A percentile compares a stretch with the other conserved stretches of the same genome.
Evolutionary conservation across 306 rosid genomes (phyloP).

Genomic region (Vigna reflexopilosa): DNA sequence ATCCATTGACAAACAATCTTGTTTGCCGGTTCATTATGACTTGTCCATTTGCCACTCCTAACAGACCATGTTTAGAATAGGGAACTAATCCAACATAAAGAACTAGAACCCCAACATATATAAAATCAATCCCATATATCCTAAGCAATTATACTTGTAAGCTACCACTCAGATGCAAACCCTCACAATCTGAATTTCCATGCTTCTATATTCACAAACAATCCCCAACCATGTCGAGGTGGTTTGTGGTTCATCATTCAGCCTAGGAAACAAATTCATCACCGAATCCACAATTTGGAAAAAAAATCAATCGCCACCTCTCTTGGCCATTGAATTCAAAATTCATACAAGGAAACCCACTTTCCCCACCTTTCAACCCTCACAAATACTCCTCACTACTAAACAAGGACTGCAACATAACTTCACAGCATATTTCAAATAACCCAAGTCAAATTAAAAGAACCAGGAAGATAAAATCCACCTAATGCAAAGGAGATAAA

Average conservation of each 20-base stretch:
- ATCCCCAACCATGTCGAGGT: conserved; percentile 43
- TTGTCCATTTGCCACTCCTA: conserved; percentile 64
- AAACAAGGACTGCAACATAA: conserved; percentile 32
- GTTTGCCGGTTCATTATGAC: conserved; percentile 60
- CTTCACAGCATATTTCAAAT: conserved; percentile 33
- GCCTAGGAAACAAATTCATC: conserved; percentile 38
- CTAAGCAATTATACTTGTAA: conserved; percentile 24
- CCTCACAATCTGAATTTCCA: conserved; percentile 20
- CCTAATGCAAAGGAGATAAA: conserved; percentile 40
- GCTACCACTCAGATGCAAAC: conserved; percentile 22
- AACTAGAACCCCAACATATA: conserved; percentile 33
- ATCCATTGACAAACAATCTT: conserved; percentile 68
- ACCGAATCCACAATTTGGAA: conserved; percentile 9
- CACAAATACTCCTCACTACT: conserved; percentile 24
- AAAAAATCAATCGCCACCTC: conserved; percentile 36
- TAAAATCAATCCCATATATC: conserved; percentile 29
- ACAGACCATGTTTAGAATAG: conserved; percentile 41
- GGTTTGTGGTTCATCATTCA: conserved; percentile 42
- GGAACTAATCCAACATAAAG: conserved; percentile 48
- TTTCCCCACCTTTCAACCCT: conserved; percentile 33
- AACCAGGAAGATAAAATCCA: conserved; percentile 12
- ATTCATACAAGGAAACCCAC: conserved; percentile 32
- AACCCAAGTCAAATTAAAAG: conserved; percentile 42
- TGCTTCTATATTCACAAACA: conserved; percentile 50
- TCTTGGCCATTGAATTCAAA: conserved; percentile 39